These are phyloP conservation scores for Lepidium didymum DNA, from an alignment of 345 rosid genomes.

Conservation along the genomic window DNA sequence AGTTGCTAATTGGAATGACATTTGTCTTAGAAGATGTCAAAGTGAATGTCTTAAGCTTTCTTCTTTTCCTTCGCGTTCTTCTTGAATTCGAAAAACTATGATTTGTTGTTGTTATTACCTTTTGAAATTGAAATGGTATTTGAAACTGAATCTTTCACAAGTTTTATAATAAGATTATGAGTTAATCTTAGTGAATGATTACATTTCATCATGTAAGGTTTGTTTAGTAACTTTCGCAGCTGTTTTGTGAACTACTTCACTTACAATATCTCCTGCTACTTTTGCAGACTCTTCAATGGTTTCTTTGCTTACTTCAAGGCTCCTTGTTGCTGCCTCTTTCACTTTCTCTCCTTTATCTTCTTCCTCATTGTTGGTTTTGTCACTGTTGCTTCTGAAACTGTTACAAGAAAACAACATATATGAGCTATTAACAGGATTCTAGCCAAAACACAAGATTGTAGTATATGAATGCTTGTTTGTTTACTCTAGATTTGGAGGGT, in stretches of 20 bases:
- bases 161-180: conserved; percentile 1
- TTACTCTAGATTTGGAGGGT: conserved; percentile 63
- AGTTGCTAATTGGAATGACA: conserved; percentile 86
- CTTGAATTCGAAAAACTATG: not conserved
- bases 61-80: conserved; percentile 21
- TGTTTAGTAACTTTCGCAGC: conserved; percentile 37
- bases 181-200: not conserved
- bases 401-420: not conserved
- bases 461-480: not conserved
- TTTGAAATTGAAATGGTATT: conserved; percentile 8
- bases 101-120: not conserved
- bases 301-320: conserved; percentile 30
- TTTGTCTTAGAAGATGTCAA: conserved; percentile 75
- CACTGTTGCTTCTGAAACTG: conserved; percentile 45
- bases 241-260: conserved; percentile 39
- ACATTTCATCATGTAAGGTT: conserved; percentile 39
- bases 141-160: not conserved
- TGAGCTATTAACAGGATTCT: not conserved
- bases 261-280: conserved; percentile 39
- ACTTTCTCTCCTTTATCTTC: conserved; percentile 32
- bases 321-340: conserved; percentile 55
- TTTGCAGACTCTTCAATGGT: conserved; percentile 48
- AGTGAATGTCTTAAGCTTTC: conserved; percentile 60
- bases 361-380: conserved; percentile 1
- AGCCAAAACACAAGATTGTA: not conserved